Evolutionary conservation across 371 early-diverging fungal species (phyloP).

Genomic region (Dichotomocladium elegans): DNA sequence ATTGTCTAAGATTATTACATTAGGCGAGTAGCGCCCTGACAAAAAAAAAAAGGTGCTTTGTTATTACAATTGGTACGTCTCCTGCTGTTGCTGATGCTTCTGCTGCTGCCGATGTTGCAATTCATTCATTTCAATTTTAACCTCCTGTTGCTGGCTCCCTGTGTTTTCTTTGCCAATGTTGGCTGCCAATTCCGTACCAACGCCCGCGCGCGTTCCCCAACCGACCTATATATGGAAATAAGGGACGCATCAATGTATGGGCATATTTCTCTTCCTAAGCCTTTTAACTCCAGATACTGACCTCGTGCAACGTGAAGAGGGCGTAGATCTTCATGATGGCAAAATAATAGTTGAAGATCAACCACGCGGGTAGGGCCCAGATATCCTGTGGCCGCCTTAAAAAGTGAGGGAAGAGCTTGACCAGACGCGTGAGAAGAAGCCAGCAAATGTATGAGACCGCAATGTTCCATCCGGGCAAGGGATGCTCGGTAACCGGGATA

Average conservation of each 20-base stretch:
- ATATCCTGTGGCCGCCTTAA: slow-evolving; percentile 59
- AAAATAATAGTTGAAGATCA: slow-evolving; percentile 65
- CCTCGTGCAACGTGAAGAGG: slow-evolving; percentile 59
- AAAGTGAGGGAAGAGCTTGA: slow-evolving; percentile 62
- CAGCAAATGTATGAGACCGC: slow-evolving; percentile 53
- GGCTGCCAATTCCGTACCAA: slow-evolving; percentile 37
- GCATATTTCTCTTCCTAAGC: no score
- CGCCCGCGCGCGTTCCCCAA: slow-evolving; percentile 57
- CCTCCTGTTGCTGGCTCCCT: slow-evolving; percentile 1
- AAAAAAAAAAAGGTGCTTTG: no score
- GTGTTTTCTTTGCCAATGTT: slow-evolving; percentile 27
- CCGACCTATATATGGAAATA: slow-evolving; percentile 19
- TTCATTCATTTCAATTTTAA: slow-evolving; percentile 34
- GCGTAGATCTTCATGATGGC: slow-evolving; percentile 64
- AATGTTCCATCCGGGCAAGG: slow-evolving; percentile 48
- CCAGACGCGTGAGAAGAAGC: slow-evolving; percentile 54
- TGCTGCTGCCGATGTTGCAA: slow-evolving; percentile 6
- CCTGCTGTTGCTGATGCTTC: background rate
- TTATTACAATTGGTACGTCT: no score
- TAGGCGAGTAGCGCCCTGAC: background rate
- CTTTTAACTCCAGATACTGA: slow-evolving; percentile 1
- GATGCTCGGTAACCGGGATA: slow-evolving; percentile 7
- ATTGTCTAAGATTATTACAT: background rate
- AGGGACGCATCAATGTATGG: no score
- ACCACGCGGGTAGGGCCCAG: slow-evolving; percentile 55